Conservation (phyloP, 75 land plant genomes). For the Picea sitchensis region DNA sequence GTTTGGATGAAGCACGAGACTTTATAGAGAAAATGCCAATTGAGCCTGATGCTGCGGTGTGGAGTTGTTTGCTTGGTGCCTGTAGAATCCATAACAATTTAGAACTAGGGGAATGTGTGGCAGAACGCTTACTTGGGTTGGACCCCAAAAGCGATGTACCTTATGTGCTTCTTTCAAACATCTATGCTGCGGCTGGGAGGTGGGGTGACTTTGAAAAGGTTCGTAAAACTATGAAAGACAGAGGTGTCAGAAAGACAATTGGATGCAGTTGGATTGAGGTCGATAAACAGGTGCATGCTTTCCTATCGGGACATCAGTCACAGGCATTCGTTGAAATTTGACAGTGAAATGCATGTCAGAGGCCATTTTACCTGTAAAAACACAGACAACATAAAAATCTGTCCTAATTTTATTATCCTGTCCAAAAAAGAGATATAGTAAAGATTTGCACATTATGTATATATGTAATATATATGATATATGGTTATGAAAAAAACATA, state of each 20-base stretch:
- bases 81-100: conserved; percentile 11
- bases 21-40: conserved; percentile 21
- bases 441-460: no score
- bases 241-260: conserved; percentile 20
- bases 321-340: no score
- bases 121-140: background rate
- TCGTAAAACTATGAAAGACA: conserved; percentile 9
- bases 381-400: no score
- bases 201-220: conserved; percentile 15
- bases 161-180: conserved; percentile 19
- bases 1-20: conserved; percentile 12
- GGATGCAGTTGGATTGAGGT: conserved; percentile 28
- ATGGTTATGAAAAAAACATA: no score
- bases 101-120: background rate
- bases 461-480: no score
- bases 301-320: conserved; percentile 6
- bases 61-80: conserved; percentile 19
- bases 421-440: no score
- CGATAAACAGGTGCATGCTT: conserved; percentile 20
- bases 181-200: conserved; percentile 11
- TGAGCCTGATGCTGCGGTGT: conserved; percentile 12
- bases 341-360: no score
- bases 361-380: no score
- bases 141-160: conserved; percentile 5
- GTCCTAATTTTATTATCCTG: no score